Evolutionary conservation across 148 eudicot species (phyloP).

Genomic region (Rhododendron ferrugineum): DNA sequence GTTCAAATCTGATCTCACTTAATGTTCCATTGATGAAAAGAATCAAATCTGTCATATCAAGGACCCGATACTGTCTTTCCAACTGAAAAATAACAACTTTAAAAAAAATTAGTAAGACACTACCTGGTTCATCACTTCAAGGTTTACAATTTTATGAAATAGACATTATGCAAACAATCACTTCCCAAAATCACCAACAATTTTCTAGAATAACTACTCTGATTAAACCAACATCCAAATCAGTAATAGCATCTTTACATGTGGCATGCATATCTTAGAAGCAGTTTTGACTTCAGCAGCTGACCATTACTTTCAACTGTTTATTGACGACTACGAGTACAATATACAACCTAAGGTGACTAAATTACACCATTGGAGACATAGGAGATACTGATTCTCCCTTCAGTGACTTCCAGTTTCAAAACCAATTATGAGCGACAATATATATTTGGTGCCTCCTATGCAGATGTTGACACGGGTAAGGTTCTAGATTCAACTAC

Average conservation of each 20-base stretch:
- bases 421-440: background rate
- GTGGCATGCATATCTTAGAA: background rate
- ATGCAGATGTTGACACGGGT: background rate
- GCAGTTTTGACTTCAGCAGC: background rate
- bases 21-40: background rate
- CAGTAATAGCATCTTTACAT: background rate
- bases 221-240: background rate
- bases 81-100: background rate
- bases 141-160: background rate
- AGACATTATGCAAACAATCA: background rate
- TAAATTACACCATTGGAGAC: background rate
- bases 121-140: background rate
- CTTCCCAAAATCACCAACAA: background rate
- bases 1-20: background rate
- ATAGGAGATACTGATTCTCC: background rate
- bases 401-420: background rate
- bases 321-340: background rate
- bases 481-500: background rate
- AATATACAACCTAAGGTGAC: background rate
- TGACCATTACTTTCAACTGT: background rate
- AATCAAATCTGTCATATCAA: background rate
- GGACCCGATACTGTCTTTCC: background rate
- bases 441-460: background rate
- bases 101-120: no score
- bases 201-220: background rate